Evolutionary conservation across 345 rosid species (phyloP).

Genomic region (Ceriops zippeliana): DNA sequence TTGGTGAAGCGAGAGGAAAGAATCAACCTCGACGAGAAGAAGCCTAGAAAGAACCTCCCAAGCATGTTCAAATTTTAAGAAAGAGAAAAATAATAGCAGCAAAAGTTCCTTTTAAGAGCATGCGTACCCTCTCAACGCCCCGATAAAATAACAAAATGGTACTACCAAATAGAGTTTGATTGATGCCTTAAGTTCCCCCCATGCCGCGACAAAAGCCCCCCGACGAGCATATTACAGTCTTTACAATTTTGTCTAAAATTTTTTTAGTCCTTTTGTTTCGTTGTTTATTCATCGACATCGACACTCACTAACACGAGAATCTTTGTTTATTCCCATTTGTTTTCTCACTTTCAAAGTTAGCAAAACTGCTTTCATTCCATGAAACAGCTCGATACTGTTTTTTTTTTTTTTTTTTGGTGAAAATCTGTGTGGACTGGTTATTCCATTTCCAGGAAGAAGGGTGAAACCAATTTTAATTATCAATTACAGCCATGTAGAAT

Average conservation of each 20-base stretch:
- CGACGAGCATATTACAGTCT: conserved; percentile 32
- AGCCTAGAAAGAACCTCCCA: conserved; percentile 27
- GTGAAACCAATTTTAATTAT: conserved; percentile 18
- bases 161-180: conserved; percentile 41
- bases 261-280: conserved; percentile 13
- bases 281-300: conserved; percentile 41
- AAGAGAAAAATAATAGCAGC: neutral
- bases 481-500: too few species aligned
- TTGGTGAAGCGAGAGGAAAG: conserved; percentile 23
- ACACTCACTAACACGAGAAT: conserved; percentile 52
- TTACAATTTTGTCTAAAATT: conserved; percentile 8
- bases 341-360: conserved; percentile 40
- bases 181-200: conserved; percentile 22
- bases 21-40: conserved; percentile 41
- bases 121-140: conserved; percentile 28
- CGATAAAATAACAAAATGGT: conserved; percentile 22
- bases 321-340: conserved; percentile 17
- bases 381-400: conserved; percentile 22
- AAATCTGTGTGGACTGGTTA: conserved; percentile 8
- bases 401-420: conserved; percentile 12
- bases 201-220: conserved; percentile 50
- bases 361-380: conserved; percentile 27
- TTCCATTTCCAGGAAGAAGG: conserved; percentile 26
- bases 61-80: conserved; percentile 23
- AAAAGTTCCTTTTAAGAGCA: conserved; percentile 13